Conservation (phyloP, 2,329 filamentous ascomycete genomes). For the Amesomyces nigricolor region DNA sequence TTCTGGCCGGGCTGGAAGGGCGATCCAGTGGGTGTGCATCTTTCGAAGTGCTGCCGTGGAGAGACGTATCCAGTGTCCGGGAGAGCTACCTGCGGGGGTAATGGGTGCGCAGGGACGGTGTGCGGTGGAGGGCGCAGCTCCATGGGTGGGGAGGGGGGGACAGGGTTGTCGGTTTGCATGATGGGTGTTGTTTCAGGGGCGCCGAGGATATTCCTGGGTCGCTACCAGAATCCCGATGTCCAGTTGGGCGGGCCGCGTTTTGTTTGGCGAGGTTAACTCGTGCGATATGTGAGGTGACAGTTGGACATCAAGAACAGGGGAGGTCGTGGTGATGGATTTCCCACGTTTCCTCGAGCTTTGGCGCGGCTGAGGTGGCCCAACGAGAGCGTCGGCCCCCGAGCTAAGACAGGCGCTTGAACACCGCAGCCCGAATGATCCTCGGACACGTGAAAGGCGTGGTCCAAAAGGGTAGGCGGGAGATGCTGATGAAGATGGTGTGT, state of each 20-base stretch:
- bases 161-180: constrained; percentile 34
- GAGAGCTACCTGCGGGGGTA: constrained; percentile 13
- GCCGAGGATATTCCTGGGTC: constrained; percentile 23
- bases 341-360: neutral
- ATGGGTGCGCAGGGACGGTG: constrained; percentile 18
- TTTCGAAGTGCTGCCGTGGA: constrained; percentile 21
- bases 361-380: neutral
- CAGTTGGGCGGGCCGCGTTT: constrained; percentile 5
- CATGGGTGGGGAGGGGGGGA: constrained; percentile 25
- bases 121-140: constrained; percentile 20
- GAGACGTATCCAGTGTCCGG: constrained; percentile 23
- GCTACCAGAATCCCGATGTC: neutral
- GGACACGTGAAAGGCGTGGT: no score
- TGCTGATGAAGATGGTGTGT: no score
- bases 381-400: neutral
- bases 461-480: no score
- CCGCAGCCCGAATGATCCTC: no score
- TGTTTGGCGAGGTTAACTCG: constrained; percentile 12
- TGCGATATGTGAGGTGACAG: neutral
- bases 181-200: constrained; percentile 34
- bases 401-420: no score
- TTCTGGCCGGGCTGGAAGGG: constrained; percentile 14
- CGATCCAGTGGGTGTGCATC: constrained; percentile 17
- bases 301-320: constrained; percentile 5
- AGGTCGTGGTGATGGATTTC: neutral